phyloP scores from a whole-genome alignment of 768 basidiomycete genomes.

The Clitopilus hobsonii region DNA sequence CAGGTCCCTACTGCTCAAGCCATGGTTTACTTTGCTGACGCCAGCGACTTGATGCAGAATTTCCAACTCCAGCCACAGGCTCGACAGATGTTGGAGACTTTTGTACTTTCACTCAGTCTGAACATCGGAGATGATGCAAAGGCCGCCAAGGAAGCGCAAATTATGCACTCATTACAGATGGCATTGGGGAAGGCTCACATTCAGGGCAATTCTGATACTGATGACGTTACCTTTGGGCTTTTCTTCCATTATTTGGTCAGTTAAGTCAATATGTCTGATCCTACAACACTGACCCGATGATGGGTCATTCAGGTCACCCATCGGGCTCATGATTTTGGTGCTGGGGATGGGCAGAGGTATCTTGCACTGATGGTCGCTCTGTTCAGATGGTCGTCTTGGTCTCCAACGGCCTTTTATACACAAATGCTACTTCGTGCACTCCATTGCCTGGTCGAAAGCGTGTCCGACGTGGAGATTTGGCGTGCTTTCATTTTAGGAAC shows the following conservation, averaged over 20 bases:
- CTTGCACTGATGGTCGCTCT: slow-evolving; percentile 50
- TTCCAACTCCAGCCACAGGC: slow-evolving; percentile 47
- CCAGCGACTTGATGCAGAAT: slow-evolving; percentile 48
- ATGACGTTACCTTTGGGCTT: slow-evolving; percentile 60
- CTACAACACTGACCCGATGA: slow-evolving; percentile 6
- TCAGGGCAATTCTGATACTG: slow-evolving; percentile 55
- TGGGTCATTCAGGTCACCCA: slow-evolving; percentile 57
- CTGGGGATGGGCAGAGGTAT: slow-evolving; percentile 50
- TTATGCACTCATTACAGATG: slow-evolving; percentile 61
- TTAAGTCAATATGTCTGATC: slow-evolving; percentile 4
- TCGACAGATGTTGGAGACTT: slow-evolving; percentile 55
- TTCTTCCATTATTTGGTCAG: slow-evolving; percentile 59
- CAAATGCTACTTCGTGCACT: slow-evolving; percentile 64
- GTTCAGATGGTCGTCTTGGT: slow-evolving; percentile 61
- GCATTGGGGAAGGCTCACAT: slow-evolving; percentile 54
- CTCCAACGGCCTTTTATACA: slow-evolving; percentile 59
- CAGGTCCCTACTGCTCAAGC: slow-evolving; percentile 61
- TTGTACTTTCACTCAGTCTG: slow-evolving; percentile 53
- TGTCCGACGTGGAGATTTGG: slow-evolving; percentile 45
- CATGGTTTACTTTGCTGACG: slow-evolving; percentile 42
- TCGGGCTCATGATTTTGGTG: slow-evolving; percentile 57
- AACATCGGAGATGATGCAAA: slow-evolving; percentile 68
- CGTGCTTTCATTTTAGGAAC: slow-evolving; percentile 68
- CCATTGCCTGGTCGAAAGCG: slow-evolving; percentile 53
- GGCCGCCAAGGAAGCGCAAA: slow-evolving; percentile 63